phyloP scores from a whole-genome alignment of 768 basidiomycete species.

The Pleurotus ostreatus region DNA sequence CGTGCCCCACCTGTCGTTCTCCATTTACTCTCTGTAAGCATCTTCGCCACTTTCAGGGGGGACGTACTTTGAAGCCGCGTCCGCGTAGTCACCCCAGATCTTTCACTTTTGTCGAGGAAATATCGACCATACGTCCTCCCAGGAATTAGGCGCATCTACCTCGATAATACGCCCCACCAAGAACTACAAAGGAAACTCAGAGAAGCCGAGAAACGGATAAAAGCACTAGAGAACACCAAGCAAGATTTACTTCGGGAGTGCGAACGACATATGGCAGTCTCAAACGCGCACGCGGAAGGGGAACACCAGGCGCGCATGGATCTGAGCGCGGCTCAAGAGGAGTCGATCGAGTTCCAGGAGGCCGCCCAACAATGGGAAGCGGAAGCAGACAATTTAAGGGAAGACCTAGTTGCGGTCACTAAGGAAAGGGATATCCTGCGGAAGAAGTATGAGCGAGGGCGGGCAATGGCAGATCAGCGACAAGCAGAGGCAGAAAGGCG shows the following conservation, averaged over 20 bases:
- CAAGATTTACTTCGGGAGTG: constrained; percentile 39
- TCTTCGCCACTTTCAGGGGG: constrained; percentile 20
- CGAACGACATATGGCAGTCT: constrained; percentile 32
- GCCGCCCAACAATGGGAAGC: neutral
- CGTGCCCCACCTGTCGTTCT: constrained; percentile 1
- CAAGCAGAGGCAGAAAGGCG: neutral
- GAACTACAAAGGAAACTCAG: constrained; percentile 28
- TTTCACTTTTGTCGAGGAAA: constrained; percentile 42
- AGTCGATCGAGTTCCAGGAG: neutral
- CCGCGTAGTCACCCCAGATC: constrained; percentile 20
- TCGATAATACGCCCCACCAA: constrained; percentile 27
- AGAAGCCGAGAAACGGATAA: constrained; percentile 33
- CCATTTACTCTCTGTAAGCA: constrained; percentile 14
- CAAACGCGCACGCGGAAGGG: constrained; percentile 26
- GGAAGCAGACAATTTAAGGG: neutral
- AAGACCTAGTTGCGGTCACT: neutral
- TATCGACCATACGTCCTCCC: constrained; percentile 45
- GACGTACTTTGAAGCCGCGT: too few relatives aligned
- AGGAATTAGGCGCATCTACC: constrained; percentile 46
- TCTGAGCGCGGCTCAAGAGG: neutral
- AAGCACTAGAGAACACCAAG: constrained; percentile 34
- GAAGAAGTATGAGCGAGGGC: constrained; percentile 1
- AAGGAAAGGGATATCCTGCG: neutral
- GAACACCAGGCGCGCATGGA: constrained; percentile 22
- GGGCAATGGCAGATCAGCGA: neutral